Conservation (phyloP, 257 asterid species). For the Plectranthus barbatus region DNA sequence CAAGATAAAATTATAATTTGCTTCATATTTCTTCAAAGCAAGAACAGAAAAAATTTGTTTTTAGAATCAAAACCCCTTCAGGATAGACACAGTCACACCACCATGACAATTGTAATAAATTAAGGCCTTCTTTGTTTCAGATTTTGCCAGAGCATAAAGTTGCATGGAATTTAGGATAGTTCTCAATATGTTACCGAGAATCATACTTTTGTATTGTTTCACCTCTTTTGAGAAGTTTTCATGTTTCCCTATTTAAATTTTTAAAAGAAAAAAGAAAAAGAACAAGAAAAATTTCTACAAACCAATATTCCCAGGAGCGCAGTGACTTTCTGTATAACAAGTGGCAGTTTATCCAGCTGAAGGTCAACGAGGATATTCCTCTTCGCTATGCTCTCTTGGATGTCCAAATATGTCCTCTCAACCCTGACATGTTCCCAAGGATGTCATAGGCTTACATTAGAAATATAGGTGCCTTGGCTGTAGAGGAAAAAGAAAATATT, state of each 20-base stretch:
- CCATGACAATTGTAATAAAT: no score
- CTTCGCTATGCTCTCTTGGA: constrained; percentile 39
- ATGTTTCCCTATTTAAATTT: not conserved
- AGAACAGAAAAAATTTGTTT: no score
- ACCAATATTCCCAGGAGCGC: constrained; percentile 95
- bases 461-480: constrained; percentile 12
- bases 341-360: constrained; percentile 61
- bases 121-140: not conserved
- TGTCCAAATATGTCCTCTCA: constrained; percentile 64
- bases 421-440: constrained; percentile 55
- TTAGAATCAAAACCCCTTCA: no score
- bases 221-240: not conserved
- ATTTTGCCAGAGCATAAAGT: not conserved
- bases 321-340: constrained; percentile 79
- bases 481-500: constrained; percentile 6
- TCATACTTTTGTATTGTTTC: not conserved
- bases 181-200: not conserved
- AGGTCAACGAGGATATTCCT: constrained; percentile 48
- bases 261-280: not conserved
- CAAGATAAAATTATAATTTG: no score
- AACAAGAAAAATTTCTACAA: constrained; percentile 12
- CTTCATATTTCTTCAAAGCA: no score
- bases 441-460: constrained; percentile 17
- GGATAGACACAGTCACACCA: no score
- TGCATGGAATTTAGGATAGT: not conserved